Evolutionary conservation across 1,284 basidiomycete genomes (phyloP), one percentile per base, ranked within the genome.

Genomic region (Flammula alnicola): DNA sequence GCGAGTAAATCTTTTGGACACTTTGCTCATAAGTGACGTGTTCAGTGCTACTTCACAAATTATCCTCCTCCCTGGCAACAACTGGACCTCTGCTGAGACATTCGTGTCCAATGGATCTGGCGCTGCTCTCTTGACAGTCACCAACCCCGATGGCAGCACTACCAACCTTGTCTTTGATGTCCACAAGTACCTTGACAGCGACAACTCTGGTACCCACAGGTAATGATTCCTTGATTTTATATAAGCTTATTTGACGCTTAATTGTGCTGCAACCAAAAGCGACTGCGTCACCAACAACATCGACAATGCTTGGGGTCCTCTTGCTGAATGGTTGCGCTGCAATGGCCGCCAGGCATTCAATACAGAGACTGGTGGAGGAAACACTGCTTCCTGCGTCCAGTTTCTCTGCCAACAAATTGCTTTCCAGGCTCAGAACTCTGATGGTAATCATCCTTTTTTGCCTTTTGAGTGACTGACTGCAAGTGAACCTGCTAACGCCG

Each of bases 121-220:
- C 0, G 76, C 69, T 23, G 78, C 76, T 3, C 70, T 86, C n/a
- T 64, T 66, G 51, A 73, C 63, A 47, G 75, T 85, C 32, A 77
- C 62, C 1, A 84, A 85, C 63, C 79, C 77, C 3, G 76, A 80
- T 41, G 77, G 78, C 5, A 72, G 68, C 27, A 69, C 59, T 8
- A 77, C 72, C 33, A 70, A 70, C 53, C 74, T 86, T 23, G 64
- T 85, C 51, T 78, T 84, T 56, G 82, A 84, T 58, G 81, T 84
- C 0, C 82, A 85, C 72, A 80, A 82, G 63, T 85, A 85, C 67
- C 76, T 84, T 47, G 84, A 86, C 62, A 69, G 63, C 25, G 80
- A 83, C 58, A 79, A 77, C 60, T 78, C 66, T 54, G 71, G 77
- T 26, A 71, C 68, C 10, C 59, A 70, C 49, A 45, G 64, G 79